Evolutionary conservation across 179 eudicot species (phyloP).

Genomic region (Monotropa hypopitys): DNA sequence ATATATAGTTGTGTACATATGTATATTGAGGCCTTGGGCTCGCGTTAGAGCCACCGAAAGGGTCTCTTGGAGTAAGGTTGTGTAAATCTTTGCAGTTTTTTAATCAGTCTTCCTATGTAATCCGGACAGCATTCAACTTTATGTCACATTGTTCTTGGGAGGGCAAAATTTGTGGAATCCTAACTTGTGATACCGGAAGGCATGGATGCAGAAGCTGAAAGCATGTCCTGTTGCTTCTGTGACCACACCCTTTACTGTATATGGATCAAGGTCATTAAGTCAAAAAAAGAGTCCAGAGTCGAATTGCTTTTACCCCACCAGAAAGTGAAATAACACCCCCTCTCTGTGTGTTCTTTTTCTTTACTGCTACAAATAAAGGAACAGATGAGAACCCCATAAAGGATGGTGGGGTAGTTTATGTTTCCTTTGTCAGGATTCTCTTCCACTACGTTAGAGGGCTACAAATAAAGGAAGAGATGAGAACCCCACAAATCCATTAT

Average conservation of each 20-base stretch:
- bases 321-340: constrained; percentile 34
- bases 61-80: neutral
- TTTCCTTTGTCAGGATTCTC: constrained; percentile 20
- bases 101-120: neutral
- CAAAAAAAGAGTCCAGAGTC: constrained; percentile 22
- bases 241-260: neutral
- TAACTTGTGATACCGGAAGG: neutral
- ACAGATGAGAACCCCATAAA: neutral
- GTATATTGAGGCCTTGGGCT: neutral
- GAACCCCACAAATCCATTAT: constrained; percentile 13
- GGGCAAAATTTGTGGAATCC: neutral
- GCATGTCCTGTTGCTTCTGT: constrained; percentile 10
- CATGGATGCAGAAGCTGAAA: constrained; percentile 5
- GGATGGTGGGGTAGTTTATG: constrained; percentile 27
- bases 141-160: neutral
- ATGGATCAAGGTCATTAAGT: constrained; percentile 15
- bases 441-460: neutral
- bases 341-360: constrained; percentile 15
- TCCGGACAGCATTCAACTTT: neutral
- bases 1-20: neutral
- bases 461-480: constrained; percentile 3
- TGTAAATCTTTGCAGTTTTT: neutral
- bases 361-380: too few relatives aligned
- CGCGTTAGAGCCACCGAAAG: neutral
- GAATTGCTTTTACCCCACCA: constrained; percentile 27